Evolutionary conservation across 169 alveolate species (phyloP).

Genomic region (Miamiensis avidus): DNA sequence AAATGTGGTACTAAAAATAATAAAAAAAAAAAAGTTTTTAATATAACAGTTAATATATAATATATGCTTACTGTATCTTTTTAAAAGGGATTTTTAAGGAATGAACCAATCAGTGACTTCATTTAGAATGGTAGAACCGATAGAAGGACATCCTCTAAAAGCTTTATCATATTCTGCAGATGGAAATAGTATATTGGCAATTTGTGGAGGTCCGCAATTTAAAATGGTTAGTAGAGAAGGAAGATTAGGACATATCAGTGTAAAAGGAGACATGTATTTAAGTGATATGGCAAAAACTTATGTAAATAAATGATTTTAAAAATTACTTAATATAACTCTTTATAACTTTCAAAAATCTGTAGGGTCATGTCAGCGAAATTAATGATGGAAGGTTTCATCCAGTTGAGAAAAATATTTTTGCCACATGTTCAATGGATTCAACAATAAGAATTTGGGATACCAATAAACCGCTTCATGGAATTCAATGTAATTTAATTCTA

Average conservation of each 20-base stretch:
- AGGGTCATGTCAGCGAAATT: slow-evolving; percentile 37
- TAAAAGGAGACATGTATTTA: slow-evolving; percentile 52
- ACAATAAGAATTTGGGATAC: slow-evolving; percentile 52
- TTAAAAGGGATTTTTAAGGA: slow-evolving; percentile 38
- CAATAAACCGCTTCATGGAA: slow-evolving; percentile 37
- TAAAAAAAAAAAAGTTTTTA: no score
- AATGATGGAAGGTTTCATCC: slow-evolving; percentile 50
- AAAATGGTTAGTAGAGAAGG: slow-evolving; percentile 45
- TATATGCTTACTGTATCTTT: no score
- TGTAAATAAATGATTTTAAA: neutral
- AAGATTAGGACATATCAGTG: slow-evolving; percentile 23
- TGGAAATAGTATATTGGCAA: slow-evolving; percentile 33
- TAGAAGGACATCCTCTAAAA: slow-evolving; percentile 39
- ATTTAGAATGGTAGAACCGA: slow-evolving; percentile 45
- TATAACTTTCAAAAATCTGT: neutral
- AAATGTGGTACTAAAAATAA: slow-evolving; percentile 16
- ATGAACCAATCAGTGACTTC: slow-evolving; percentile 43
- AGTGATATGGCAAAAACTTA: slow-evolving; percentile 42
- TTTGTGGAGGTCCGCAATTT: slow-evolving; percentile 39
- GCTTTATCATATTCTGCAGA: slow-evolving; percentile 29
- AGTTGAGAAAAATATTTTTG: slow-evolving; percentile 33
- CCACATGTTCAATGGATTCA: slow-evolving; percentile 43
- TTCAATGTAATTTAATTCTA: slow-evolving; percentile 2
- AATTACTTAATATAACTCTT: neutral
- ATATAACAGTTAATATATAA: no score